phyloP scores from a whole-genome alignment of 2,329 filamentous ascomycete species.

The Sarocladium oryzae region DNA sequence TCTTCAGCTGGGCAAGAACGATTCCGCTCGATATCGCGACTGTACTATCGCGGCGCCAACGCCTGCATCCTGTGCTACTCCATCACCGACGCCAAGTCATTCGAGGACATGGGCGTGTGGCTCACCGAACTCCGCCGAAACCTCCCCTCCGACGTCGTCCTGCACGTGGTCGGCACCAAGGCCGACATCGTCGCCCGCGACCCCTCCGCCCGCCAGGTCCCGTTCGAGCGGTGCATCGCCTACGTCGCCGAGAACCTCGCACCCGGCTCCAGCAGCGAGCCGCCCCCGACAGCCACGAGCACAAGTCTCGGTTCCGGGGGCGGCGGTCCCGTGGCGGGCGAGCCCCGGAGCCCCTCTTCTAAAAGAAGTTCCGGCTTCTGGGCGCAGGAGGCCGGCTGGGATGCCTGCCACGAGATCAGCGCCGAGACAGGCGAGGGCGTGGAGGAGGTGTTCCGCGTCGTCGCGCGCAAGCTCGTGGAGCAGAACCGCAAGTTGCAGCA shows the following conservation, averaged over 20 bases:
- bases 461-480: constrained; percentile 56
- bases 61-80: constrained; percentile 92
- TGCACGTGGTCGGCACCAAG: constrained; percentile 94
- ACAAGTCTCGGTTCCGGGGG: constrained; percentile 11
- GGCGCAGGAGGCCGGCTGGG: constrained; percentile 91
- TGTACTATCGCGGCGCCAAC: constrained; percentile 95
- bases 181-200: constrained; percentile 85
- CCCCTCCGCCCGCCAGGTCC: constrained; percentile 71
- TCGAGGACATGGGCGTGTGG: constrained; percentile 90
- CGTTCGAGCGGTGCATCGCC: constrained; percentile 91
- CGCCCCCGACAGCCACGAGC: constrained; percentile 55
- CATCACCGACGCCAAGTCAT: constrained; percentile 80
- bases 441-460: constrained; percentile 84
- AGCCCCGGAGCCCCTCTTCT: constrained; percentile 54
- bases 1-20: constrained; percentile 75
- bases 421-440: constrained; percentile 93
- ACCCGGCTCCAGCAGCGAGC: constrained; percentile 60
- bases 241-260: constrained; percentile 91
- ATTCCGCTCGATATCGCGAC: constrained; percentile 86
- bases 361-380: constrained; percentile 73
- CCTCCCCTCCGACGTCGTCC: constrained; percentile 68
- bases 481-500: constrained; percentile 59
- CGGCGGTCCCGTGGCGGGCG: constrained; percentile 22
- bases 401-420: constrained; percentile 94
- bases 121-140: constrained; percentile 77